These are phyloP conservation scores for Fusarium solani-melongenae DNA, from an alignment of 2,329 filamentous ascomycete species.

Conservation along the genomic window DNA sequence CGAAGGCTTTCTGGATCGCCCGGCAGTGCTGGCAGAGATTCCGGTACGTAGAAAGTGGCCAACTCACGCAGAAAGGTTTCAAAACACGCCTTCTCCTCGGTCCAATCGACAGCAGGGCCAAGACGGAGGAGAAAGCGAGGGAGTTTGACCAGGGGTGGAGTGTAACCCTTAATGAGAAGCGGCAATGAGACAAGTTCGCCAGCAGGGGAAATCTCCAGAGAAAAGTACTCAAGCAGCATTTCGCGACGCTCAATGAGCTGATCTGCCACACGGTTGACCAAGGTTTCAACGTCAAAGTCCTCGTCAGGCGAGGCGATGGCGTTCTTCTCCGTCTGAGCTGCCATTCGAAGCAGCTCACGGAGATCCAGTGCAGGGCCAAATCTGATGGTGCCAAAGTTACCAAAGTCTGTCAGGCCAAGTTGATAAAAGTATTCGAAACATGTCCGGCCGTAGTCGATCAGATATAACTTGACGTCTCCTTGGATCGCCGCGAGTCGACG, in stretches of 20 bases:
- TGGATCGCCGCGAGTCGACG: conserved; percentile 93
- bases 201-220: conserved; percentile 80
- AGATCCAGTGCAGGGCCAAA: conserved; percentile 82
- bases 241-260: conserved; percentile 81
- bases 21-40: conserved; percentile 73
- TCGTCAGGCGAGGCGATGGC: conserved; percentile 54
- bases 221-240: conserved; percentile 95
- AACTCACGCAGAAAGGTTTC: conserved; percentile 86
- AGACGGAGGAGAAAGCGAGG: conserved; percentile 88
- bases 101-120: conserved; percentile 90
- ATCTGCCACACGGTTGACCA: conserved; percentile 72
- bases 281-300: conserved; percentile 73
- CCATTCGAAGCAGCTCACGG: conserved; percentile 76
- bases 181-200: conserved; percentile 85
- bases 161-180: conserved; percentile 88
- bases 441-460: conserved; percentile 91
- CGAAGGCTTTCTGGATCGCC: conserved; percentile 47
- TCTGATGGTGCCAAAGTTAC: conserved; percentile 87
- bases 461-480: conserved; percentile 88
- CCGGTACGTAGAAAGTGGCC: conserved; percentile 90
- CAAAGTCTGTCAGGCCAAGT: conserved; percentile 92
- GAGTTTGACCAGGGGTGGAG: conserved; percentile 85
- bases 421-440: conserved; percentile 96
- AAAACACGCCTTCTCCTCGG: conserved; percentile 86
- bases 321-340: conserved; percentile 75